Evolutionary conservation across 164 flowering plant species (phyloP).

Genomic region (Stephania japonica): DNA sequence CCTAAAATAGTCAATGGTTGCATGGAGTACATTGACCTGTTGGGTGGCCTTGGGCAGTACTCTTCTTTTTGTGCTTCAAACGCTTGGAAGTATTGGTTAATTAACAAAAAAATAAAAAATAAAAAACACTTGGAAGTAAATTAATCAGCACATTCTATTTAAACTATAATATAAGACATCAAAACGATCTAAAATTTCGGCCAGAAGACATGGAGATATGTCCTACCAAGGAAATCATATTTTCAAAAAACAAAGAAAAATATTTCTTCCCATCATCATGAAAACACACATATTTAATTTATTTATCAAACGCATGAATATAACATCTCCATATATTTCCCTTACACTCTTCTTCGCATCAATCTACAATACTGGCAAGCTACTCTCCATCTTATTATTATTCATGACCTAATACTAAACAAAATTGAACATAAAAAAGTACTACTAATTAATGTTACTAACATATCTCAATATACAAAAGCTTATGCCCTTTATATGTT

Average conservation of each 20-base stretch:
- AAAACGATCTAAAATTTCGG: neutral
- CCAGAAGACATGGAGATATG: neutral
- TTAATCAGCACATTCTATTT: neutral
- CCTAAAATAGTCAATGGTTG: no score
- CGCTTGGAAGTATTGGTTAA: no score
- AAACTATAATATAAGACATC: neutral
- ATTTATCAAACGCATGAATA: no score
- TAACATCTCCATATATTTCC: no score
- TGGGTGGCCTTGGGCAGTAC: no score
- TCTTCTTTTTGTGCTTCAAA: no score
- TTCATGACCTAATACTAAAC: neutral
- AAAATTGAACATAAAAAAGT: neutral
- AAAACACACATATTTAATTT: no score
- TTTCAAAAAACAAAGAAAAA: neutral
- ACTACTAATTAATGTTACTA: no score
- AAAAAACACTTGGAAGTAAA: neutral
- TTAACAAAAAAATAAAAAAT: no score
- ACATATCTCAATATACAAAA: no score
- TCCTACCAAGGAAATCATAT: neutral
- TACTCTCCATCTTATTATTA: neutral
- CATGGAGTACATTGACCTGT: no score
- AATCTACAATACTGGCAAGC: neutral
- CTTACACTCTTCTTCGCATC: neutral
- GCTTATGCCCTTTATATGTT: no score
- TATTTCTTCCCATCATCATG: neutral